These are phyloP conservation scores for Neofusicoccum umdonicola DNA, from an alignment of 2,329 filamentous ascomycete species.

Conservation along the genomic window DNA sequence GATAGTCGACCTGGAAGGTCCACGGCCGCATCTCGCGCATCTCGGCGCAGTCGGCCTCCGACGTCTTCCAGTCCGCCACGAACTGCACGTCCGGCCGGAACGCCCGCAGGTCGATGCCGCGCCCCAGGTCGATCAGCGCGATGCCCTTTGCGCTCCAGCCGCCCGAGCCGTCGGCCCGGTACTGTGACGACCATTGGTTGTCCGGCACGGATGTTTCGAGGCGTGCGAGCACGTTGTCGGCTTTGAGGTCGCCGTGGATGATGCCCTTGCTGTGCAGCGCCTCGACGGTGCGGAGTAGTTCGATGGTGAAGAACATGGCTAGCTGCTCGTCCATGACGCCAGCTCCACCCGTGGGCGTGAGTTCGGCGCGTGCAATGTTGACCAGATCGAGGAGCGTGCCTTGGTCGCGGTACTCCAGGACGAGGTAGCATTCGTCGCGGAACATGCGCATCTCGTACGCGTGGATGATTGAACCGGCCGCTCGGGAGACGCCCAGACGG, in stretches of 20 bases:
- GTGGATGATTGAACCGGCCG: slow-evolving; percentile 72
- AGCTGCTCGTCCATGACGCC: slow-evolving; percentile 85
- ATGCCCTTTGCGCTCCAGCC: slow-evolving; percentile 82
- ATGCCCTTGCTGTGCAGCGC: slow-evolving; percentile 75
- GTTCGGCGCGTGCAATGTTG: slow-evolving; percentile 77
- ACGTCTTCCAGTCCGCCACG: slow-evolving; percentile 92
- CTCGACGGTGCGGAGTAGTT: slow-evolving; percentile 87
- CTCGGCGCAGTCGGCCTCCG: slow-evolving; percentile 85
- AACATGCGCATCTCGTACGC: slow-evolving; percentile 92
- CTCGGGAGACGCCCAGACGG: slow-evolving; percentile 70
- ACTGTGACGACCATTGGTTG: slow-evolving; percentile 59
- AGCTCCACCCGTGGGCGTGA: slow-evolving; percentile 34
- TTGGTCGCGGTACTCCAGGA: slow-evolving; percentile 84
- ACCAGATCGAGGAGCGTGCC: slow-evolving; percentile 94
- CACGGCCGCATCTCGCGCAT: slow-evolving; percentile 92
- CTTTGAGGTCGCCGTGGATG: slow-evolving; percentile 91
- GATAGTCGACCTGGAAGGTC: slow-evolving; percentile 98
- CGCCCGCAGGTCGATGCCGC: slow-evolving; percentile 86
- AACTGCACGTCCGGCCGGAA: slow-evolving; percentile 79
- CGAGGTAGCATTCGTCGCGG: slow-evolving; percentile 81
- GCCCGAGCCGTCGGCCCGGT: slow-evolving; percentile 68
- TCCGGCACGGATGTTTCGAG: slow-evolving; percentile 52
- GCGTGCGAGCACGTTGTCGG: slow-evolving; percentile 90
- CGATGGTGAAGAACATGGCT: slow-evolving; percentile 93
- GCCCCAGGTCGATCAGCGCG: slow-evolving; percentile 89